Evolutionary conservation across 148 eudicot genomes (phyloP), one percentile per base, ranked within the genome.

Genomic region (Vaccinium myrtillus): DNA sequence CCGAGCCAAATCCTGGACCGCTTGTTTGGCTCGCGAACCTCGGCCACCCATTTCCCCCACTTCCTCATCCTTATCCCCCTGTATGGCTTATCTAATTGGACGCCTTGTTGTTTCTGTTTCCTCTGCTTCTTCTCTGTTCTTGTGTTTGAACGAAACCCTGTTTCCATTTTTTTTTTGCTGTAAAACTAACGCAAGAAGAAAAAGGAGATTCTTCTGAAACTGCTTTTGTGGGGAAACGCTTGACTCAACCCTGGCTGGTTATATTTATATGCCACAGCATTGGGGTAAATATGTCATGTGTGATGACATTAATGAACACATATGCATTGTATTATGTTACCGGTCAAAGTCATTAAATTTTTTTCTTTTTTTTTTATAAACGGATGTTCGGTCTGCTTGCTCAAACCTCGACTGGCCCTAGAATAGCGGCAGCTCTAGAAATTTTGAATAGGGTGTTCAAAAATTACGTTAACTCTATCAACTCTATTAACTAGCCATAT

Each of bases 1-100:
- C 70, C 70, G 14, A 65, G 70, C 70, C 70, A 65, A n/a, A 65
- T 65, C 70, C 70, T 65, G 70, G 70, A 65, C 30, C 70, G 70
- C 70, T 65, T 65, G 30, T 65, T 65, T 13, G 70, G 70, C 70
- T 65, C 70, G 2, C 70, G 70, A n/a, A 65, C 30, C 70, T 65
- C 70, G 32, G 70, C 70, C 30, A 65, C 70, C 70, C 70, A 65
- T 23, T 65, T 65, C 23, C 70, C 70, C 70, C 70, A 65, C 70
- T 10, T 23, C 70, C 70, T 65, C 70, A 65, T 65, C 70, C 70
- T 65, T 65, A 65, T 65, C 5, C 70, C 70, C 11, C 70, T 65
- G 70, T 65, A 65, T 23, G 32, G 70, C 30, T 65, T 65, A 2
- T 23, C 30, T 5, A n/a, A 11, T 2, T n/a, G 70, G 70, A 32